These are phyloP conservation scores for Hawksworthiomyces lignivorus DNA, from an alignment of 2,329 filamentous ascomycete genomes.

Conservation along the genomic window DNA sequence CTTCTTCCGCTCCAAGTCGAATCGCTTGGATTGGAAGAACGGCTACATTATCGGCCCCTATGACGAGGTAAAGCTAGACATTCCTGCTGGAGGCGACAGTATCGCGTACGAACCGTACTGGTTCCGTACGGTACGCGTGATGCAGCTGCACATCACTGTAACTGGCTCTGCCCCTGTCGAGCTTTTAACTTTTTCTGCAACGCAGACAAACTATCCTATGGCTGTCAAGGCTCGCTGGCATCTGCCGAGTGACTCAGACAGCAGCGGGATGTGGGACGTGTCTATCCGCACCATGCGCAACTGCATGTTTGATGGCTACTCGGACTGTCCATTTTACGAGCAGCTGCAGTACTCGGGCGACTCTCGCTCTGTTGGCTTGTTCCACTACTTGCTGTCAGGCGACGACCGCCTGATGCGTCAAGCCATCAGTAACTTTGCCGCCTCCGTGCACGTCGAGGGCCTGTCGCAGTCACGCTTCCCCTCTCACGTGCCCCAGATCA, in stretches of 20 bases:
- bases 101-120: slow-evolving; percentile 29
- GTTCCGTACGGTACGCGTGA: slow-evolving; percentile 31
- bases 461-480: slow-evolving; percentile 28
- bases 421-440: slow-evolving; percentile 22
- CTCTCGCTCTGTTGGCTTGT: slow-evolving; percentile 20
- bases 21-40: slow-evolving; percentile 25
- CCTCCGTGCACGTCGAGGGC: slow-evolving; percentile 19
- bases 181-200: slow-evolving; percentile 20
- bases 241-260: slow-evolving; percentile 11
- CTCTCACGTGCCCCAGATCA: slow-evolving; percentile 27
- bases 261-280: slow-evolving; percentile 18
- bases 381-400: slow-evolving; percentile 23
- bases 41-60: slow-evolving; percentile 25
- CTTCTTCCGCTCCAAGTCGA: slow-evolving; percentile 29
- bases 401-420: slow-evolving; percentile 26
- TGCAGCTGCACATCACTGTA: slow-evolving; percentile 23
- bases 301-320: slow-evolving; percentile 28
- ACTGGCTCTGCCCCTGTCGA: slow-evolving; percentile 17
- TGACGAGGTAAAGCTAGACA: slow-evolving; percentile 25
- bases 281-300: slow-evolving; percentile 25
- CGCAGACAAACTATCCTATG: slow-evolving; percentile 30
- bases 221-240: slow-evolving; percentile 20
- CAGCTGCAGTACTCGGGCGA: slow-evolving; percentile 25
- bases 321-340: slow-evolving; percentile 28
- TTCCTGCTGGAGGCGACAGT: slow-evolving; percentile 7